phyloP scores from a whole-genome alignment of 306 rosid genomes.

The Carpinus viminea region DNA sequence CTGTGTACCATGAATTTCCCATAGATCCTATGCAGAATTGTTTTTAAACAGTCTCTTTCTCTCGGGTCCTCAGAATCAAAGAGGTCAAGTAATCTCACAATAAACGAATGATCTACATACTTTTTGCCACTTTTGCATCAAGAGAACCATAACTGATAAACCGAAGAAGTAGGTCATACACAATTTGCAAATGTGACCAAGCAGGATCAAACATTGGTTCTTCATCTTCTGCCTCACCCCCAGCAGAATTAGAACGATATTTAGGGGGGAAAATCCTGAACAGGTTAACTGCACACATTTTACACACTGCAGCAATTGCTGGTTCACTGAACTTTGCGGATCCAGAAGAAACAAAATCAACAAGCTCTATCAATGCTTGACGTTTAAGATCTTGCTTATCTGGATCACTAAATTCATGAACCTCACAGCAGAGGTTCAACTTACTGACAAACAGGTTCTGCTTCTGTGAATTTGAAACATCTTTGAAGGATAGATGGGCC shows the following conservation, averaged over 20 bases:
- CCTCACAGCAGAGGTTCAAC: conserved; percentile 84
- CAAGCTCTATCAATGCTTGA: conserved; percentile 75
- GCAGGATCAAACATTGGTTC: conserved; percentile 98
- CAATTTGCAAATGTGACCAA: conserved; percentile 89
- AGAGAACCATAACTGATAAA: conserved; percentile 71
- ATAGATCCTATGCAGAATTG: conserved; percentile 86
- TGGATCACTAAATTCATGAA: conserved; percentile 59
- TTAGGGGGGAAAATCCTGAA: conserved; percentile 95
- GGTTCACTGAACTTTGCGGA: conserved; percentile 87
- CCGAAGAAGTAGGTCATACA: conserved; percentile 89
- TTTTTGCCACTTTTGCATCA: conserved; percentile 81
- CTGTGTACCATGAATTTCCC: conserved; percentile 98
- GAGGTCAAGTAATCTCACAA: conserved; percentile 82
- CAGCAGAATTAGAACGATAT: conserved; percentile 57
- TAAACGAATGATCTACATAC: conserved; percentile 78
- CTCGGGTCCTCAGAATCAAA: conserved; percentile 98
- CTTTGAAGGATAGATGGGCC: conserved; percentile 85
- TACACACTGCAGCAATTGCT: conserved; percentile 78
- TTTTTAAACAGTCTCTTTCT: conserved; percentile 97
- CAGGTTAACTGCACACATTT: conserved; percentile 82
- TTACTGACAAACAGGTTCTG: conserved; percentile 82
- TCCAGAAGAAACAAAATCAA: conserved; percentile 90
- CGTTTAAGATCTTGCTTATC: conserved; percentile 88
- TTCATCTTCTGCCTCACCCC: conserved; percentile 88
- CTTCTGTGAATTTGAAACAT: conserved; percentile 86